Conservation (phyloP, 148 eudicot genomes). For the Chenopodium album region DNA sequence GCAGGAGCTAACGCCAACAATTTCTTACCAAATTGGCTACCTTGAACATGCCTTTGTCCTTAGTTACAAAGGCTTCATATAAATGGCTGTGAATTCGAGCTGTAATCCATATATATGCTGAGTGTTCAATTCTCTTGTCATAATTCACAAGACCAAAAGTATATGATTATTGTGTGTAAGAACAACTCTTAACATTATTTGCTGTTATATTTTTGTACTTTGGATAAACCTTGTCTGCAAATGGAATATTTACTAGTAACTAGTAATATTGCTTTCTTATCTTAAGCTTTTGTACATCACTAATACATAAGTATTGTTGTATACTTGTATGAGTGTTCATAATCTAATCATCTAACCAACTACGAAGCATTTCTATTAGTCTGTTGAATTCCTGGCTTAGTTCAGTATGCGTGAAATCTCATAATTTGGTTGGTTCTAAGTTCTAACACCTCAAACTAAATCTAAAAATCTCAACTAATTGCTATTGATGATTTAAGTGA, state of each 20-base stretch:
- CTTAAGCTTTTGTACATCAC: slow-evolving; percentile 5
- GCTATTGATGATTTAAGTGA: too few relatives aligned
- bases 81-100: slow-evolving; percentile 10
- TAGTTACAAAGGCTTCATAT: slow-evolving; percentile 9
- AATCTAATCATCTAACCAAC: too few relatives aligned
- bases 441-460: too few relatives aligned
- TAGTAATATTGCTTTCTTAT: background rate
- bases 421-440: too few relatives aligned
- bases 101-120: background rate
- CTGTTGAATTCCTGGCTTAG: background rate
- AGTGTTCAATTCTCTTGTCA: background rate
- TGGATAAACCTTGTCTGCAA: background rate
- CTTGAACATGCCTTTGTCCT: slow-evolving; percentile 3
- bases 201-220: slow-evolving; percentile 15
- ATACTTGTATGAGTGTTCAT: background rate
- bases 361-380: too few relatives aligned
- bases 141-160: slow-evolving; percentile 14
- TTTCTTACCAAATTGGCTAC: slow-evolving; percentile 68
- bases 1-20: slow-evolving; percentile 67
- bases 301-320: background rate
- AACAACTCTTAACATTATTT: slow-evolving; percentile 1
- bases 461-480: too few relatives aligned
- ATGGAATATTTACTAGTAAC: background rate
- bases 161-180: background rate
- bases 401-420: background rate